These are phyloP conservation scores for Suhomyces pyralidae DNA, from an alignment of 805 yeast species.

Conservation along the genomic window DNA sequence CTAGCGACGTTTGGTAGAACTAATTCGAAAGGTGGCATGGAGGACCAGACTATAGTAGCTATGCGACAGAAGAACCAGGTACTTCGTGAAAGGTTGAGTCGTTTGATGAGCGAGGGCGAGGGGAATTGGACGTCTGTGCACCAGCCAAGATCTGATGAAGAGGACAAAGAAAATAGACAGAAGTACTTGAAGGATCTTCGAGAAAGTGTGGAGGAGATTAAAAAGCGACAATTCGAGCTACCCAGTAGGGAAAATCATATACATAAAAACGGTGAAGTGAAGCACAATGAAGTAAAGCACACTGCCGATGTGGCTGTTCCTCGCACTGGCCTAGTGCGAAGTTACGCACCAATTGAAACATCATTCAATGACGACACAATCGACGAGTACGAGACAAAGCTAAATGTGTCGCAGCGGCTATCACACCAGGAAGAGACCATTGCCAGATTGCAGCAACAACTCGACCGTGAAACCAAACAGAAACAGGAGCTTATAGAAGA, in stretches of 20 bases:
- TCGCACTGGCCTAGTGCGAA: neutral
- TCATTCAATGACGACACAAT: neutral
- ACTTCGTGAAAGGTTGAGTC: conserved; percentile 5
- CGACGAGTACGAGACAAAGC: neutral
- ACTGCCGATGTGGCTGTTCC: neutral
- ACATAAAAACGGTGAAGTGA: neutral
- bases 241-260: conserved; percentile 8
- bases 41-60: conserved; percentile 9
- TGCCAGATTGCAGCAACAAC: neutral
- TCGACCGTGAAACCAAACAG: neutral
- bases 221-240: conserved; percentile 17
- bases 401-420: neutral
- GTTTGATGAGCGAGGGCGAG: conserved; percentile 9
- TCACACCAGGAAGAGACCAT: neutral
- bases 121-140: conserved; percentile 1
- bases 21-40: neutral
- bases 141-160: neutral
- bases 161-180: conserved; percentile 8
- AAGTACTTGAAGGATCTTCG: conserved; percentile 18
- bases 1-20: no score
- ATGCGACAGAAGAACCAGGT: conserved; percentile 8
- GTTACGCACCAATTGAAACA: neutral
- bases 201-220: conserved; percentile 21
- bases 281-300: neutral
- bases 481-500: conserved; percentile 6